Conservation (phyloP, 345 rosid genomes). For the Lumnitzera racemosa region DNA sequence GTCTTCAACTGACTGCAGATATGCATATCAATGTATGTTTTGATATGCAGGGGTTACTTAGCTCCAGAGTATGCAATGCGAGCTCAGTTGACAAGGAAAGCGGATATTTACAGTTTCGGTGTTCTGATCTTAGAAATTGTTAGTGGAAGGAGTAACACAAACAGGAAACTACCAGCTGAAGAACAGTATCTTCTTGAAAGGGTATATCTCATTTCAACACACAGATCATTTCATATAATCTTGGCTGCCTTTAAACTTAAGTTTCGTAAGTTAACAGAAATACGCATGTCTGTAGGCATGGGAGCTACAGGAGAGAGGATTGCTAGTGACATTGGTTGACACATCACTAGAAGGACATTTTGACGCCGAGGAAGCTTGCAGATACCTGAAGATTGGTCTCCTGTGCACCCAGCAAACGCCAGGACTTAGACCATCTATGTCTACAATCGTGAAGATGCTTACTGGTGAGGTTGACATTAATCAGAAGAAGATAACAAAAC, state of each 20-base stretch:
- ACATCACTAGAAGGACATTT: not conserved
- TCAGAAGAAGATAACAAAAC: constrained; percentile 2
- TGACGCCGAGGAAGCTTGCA: not conserved
- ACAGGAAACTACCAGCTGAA: not conserved
- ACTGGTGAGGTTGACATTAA: not conserved
- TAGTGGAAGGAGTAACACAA: not conserved
- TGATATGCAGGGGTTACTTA: not conserved
- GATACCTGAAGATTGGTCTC: not conserved
- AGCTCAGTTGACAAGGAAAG: not conserved
- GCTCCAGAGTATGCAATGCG: not conserved
- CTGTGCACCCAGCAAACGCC: constrained; percentile 3
- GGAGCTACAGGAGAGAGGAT: not conserved
- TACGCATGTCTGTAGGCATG: not conserved
- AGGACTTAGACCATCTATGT: constrained; percentile 1
- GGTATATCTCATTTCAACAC: not conserved
- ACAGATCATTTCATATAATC: no score
- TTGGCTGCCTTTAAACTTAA: no score
- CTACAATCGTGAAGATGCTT: constrained; percentile 2
- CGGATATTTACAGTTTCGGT: not conserved
- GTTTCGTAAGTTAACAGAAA: not conserved
- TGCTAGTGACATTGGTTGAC: not conserved
- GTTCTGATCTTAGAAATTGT: not conserved
- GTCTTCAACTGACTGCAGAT: no score
- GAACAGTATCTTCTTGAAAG: constrained; percentile 8
- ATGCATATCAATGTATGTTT: no score